phyloP scores from a whole-genome alignment of 2,329 filamentous ascomycete species.

The Phaeosphaeriaceae sp. region DNA sequence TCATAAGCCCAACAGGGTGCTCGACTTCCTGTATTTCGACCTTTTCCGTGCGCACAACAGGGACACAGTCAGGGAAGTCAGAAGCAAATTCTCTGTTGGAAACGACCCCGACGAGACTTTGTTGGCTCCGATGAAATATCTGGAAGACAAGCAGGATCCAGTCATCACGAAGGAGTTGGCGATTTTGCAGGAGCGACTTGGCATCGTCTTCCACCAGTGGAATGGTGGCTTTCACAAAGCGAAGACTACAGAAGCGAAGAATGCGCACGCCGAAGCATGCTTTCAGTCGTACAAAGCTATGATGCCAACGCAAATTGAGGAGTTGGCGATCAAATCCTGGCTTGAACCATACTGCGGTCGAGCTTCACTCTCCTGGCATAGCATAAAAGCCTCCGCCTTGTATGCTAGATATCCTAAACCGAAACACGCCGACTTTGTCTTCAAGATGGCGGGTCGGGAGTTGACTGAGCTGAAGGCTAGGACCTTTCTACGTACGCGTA shows the following conservation, averaged over 20 bases:
- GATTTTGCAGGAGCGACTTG: neutral
- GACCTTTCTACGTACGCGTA: slow-evolving; percentile 9
- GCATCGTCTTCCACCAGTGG: slow-evolving; percentile 22
- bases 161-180: neutral
- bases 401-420: slow-evolving; percentile 34
- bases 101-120: neutral
- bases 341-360: slow-evolving; percentile 11
- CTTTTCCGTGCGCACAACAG: slow-evolving; percentile 51
- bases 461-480: slow-evolving; percentile 48
- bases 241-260: slow-evolving; percentile 13
- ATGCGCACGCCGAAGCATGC: slow-evolving; percentile 24
- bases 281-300: slow-evolving; percentile 28
- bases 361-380: slow-evolving; percentile 49
- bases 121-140: neutral
- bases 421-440: slow-evolving; percentile 40
- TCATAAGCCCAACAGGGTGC: slow-evolving; percentile 57
- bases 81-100: neutral
- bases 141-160: neutral
- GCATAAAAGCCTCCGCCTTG: slow-evolving; percentile 56
- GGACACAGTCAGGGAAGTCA: neutral
- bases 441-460: slow-evolving; percentile 51
- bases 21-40: slow-evolving; percentile 69
- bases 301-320: slow-evolving; percentile 15
- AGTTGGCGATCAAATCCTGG: slow-evolving; percentile 20
- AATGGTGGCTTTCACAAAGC: slow-evolving; percentile 1